Evolutionary conservation across 2,329 filamentous ascomycete genomes (phyloP), one percentile per base, ranked within the genome.

Genomic region (Diplocarpon mali): DNA sequence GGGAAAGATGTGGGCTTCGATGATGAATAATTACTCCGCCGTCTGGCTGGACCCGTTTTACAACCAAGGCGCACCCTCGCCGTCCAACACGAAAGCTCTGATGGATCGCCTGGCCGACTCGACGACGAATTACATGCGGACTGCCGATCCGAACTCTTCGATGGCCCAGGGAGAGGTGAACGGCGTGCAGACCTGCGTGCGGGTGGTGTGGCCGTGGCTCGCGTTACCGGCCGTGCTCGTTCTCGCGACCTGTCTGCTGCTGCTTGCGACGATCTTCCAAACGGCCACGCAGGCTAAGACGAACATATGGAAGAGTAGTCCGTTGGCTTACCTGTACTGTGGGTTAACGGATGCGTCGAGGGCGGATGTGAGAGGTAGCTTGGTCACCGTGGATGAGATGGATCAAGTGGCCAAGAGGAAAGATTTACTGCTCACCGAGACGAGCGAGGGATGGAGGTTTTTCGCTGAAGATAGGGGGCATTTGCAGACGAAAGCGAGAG

Each of bases 231-330:
- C 40, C 13, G 20, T n/a, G n/a, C 16, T 43, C 12, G 35, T 43
- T 11, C 12, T 37, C 4, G 24, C 16, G 3, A 43, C 40, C 7
- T 29, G 40, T 14, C 4, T 43, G 17, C 14, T 43, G 12, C 40
- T 43, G 14, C 6, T 43, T 1, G 32, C 20, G 9, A 43, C 40
- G 27, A 43, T 43, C 9, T 17, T 15, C 12, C 29, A 37, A 24
- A 43, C 40, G 2, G 40, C 34, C 2, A 16, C 2, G 10, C 24
- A 38, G 27, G 31, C 40, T 16, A 16, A 20, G 12, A 14, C 32
- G 5, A 36, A 43, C 31, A 34, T 43, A 16, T 43, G 40, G 40
- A 43, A 43, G 17, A 37, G 34, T 11, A 43, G 40, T 31, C 40
- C 40, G 34, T n/a, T 43, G 32, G 40, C 40, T 2, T 37, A 37